Evolutionary conservation across 768 basidiomycete genomes (phyloP), one percentile per base, ranked within the genome.

Genomic region (Tephrocybe sp.): DNA sequence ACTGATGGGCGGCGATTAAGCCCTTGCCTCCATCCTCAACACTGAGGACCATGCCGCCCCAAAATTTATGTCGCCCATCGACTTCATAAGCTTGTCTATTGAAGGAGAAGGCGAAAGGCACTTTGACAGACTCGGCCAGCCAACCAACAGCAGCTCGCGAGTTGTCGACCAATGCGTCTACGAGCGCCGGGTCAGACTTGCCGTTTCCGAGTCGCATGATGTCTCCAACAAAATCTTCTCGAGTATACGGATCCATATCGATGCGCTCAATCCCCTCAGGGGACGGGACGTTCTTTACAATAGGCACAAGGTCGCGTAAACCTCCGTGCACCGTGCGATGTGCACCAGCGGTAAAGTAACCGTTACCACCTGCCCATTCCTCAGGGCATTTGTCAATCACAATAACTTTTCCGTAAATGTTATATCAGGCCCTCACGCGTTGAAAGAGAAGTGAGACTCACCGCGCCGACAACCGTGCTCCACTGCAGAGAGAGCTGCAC

Each of bases 261-360:
- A 82, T 83, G 51, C 64, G 69, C 6, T 54, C 55, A 20, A 60
- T 56, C 1, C 66, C 74, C 41, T 73, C 67, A 33, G 74, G 72
- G 19, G 72, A 55, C 1, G 75, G 60, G 36, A 75, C 76, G 53
- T 78, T 79, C 43, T 60, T 65, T 17, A 86, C 76, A 52, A 85
- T 64, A 3, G 77, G 67, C 19, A 85, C 72, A 32, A 87, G 72
- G 63, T 86, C 84, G 3, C 65, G 55, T n/a, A 87, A 70, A 1
- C 85, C 86, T 13, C 53, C 68, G 57, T 87, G 85, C 3, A 77
- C 80, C 10, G 80, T 85, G 47, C 85, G 80, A 59, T 80, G 74
- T 6, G 84, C 83, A 17, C 85, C 85, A 9, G 84, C 84, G 26
- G 85, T 86, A 67, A 87, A 87, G 65, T 80, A 85, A 14, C 84